A percentile compares a stretch with the other conserved stretches of the same genome.
Evolutionary conservation across 768 basidiomycete genomes (phyloP).

Genomic region (Chalciporus chontae): DNA sequence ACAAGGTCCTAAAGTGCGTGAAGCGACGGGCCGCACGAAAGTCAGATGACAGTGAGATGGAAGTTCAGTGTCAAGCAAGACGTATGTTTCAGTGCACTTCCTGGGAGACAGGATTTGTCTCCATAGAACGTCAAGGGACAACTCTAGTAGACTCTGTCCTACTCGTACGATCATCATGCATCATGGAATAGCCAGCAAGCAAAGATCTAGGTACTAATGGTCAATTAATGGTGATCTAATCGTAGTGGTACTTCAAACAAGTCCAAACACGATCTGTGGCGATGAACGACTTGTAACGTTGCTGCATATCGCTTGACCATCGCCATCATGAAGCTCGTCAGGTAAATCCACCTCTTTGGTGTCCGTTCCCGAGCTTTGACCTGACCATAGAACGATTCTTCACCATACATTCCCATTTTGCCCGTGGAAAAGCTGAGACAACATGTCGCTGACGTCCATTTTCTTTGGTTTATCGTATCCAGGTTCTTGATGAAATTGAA

Average conservation of each 20-base stretch:
- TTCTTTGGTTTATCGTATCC: conserved; percentile 17
- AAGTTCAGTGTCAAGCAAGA: neutral
- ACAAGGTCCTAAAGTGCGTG: neutral
- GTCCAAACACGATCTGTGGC: conserved; percentile 22
- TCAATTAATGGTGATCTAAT: too few species aligned
- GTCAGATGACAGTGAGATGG: neutral
- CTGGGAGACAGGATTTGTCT: neutral
- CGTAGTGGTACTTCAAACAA: conserved; percentile 12
- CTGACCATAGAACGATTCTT: conserved; percentile 5
- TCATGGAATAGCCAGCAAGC: neutral
- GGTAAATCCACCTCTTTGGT: conserved; percentile 39
- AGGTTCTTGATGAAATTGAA: conserved; percentile 99
- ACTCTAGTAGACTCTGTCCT: too few species aligned
- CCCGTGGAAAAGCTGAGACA: conserved; percentile 2
- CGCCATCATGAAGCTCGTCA: conserved; percentile 76
- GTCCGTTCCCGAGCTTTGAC: conserved; percentile 4
- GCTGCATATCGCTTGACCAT: conserved; percentile 23
- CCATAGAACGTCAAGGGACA: too few species aligned
- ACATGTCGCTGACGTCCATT: conserved; percentile 17
- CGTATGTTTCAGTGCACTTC: neutral
- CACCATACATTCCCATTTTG: conserved; percentile 2
- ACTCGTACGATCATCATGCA: too few species aligned
- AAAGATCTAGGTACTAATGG: too few species aligned
- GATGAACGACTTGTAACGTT: conserved; percentile 2
- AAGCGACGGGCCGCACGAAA: neutral